A percentile compares a stretch with the other conserved stretches of the same genome.
These are phyloP conservation scores for Tetrapisispora nanseiensis DNA, from an alignment of 805 yeast species.

Conservation along the genomic window DNA sequence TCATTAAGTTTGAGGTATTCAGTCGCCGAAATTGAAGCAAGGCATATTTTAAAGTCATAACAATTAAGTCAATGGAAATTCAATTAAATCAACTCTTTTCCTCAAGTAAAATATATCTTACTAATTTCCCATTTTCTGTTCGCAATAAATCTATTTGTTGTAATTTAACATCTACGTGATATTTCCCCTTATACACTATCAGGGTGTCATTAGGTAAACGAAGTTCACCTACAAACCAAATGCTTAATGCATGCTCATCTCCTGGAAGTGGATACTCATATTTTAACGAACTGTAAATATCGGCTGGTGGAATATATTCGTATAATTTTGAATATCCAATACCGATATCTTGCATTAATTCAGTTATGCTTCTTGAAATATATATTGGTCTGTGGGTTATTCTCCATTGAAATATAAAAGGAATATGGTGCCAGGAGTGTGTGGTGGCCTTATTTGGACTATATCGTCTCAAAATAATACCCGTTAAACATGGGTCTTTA, in stretches of 20 bases:
- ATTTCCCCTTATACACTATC: conserved; percentile 25
- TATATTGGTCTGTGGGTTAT: conserved; percentile 18
- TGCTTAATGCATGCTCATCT: conserved; percentile 18
- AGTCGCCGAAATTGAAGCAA: too few relatives aligned
- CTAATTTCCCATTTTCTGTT: conserved; percentile 18
- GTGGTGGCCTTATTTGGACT: conserved; percentile 1
- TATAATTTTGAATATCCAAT: conserved; percentile 16
- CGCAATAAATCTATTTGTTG: conserved; percentile 24
- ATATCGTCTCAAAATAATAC: conserved; percentile 16
- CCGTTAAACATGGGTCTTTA: conserved; percentile 23
- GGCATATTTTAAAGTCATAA: too few relatives aligned
- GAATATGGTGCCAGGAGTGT: conserved; percentile 20
- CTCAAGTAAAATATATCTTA: conserved; percentile 23
- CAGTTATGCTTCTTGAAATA: conserved; percentile 9
- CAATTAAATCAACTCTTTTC: too few relatives aligned
- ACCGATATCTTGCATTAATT: conserved; percentile 15
- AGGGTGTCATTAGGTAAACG: conserved; percentile 14
- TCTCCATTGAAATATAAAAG: conserved; percentile 20
- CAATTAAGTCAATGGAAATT: too few relatives aligned
- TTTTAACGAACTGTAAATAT: conserved; percentile 19
- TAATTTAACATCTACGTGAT: conserved; percentile 24
- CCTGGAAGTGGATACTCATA: conserved; percentile 23
- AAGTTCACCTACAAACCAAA: conserved; percentile 27
- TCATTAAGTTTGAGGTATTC: too few relatives aligned
- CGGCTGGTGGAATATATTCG: conserved; percentile 20